Percentiles rank a stretch among this genome's conserved stretches.
Evolutionary conservation across 2,329 filamentous ascomycete species (phyloP).

Genomic region (Cladosporium sp.): DNA sequence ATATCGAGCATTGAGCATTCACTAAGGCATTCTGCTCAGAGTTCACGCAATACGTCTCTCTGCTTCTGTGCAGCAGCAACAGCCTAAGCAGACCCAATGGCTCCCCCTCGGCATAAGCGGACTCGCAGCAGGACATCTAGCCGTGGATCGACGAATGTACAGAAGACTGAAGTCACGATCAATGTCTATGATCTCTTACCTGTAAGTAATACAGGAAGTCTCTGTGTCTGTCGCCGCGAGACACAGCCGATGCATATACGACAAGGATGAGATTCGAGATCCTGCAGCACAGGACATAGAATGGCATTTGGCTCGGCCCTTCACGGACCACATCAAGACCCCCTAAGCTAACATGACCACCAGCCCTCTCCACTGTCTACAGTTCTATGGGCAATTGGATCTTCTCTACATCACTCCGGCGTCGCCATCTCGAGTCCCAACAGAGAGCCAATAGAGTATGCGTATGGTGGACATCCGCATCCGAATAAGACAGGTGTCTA

Average conservation of each 20-base stretch:
- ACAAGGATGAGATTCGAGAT: neutral
- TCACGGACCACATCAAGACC: neutral
- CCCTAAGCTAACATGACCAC: constrained; percentile 9
- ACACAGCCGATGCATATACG: too few species aligned
- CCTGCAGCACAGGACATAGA: neutral
- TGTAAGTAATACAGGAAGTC: constrained; percentile 17
- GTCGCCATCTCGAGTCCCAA: constrained; percentile 54
- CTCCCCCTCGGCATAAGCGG: neutral
- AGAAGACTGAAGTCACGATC: constrained; percentile 32
- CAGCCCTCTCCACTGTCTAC: constrained; percentile 72
- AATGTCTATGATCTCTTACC: constrained; percentile 37
- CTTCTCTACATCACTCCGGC: constrained; percentile 75
- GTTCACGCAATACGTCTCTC: too few species aligned
- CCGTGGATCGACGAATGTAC: neutral
- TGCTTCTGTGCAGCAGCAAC: neutral
- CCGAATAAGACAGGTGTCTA: constrained; percentile 72
- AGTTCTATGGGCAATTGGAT: constrained; percentile 71
- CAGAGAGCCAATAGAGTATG: constrained; percentile 60
- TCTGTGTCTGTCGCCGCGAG: too few species aligned
- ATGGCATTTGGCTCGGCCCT: neutral
- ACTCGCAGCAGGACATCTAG: constrained; percentile 5
- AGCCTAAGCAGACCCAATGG: neutral
- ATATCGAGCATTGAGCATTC: too few species aligned
- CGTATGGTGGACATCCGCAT: constrained; percentile 76
- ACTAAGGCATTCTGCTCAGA: too few species aligned